Evolutionary conservation across 2,329 filamentous ascomycete species (phyloP), one percentile per base, ranked within the genome.

Genomic region (Colletotrichum neosansevieriae): DNA sequence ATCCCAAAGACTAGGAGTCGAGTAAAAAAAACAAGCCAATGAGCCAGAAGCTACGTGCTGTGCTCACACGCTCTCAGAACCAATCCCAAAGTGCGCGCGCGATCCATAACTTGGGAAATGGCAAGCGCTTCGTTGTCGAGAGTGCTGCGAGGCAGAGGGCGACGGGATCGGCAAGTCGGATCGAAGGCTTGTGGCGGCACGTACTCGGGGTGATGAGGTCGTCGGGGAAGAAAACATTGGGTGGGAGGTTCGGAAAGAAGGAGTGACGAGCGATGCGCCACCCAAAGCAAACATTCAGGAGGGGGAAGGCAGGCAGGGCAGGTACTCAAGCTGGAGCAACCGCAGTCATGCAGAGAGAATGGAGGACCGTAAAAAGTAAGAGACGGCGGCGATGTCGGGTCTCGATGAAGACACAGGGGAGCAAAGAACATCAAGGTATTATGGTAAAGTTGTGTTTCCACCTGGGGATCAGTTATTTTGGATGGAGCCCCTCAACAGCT

Each of bases 101-200:
- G 73, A 74, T 78, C 77, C 77, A 78, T 78, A 76, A 76, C 76
- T 77, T 71, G 58, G 63, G 34, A 51, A 50, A 38, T 19, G 45
- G 49, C 54, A 54, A 34, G 50, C 49, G 42, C 45, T 70, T 58
- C 32, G 64, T 49, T 21, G 42, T 12, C 36, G 21, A 45, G 38
- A 21, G 40, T 38, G 24, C 34, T 49, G 17, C 36, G 45, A 60
- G 21, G 47, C 44, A 13, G 65, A 64, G 59, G 58, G 51, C 64
- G 40, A 53, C 21, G 38, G 50, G 42, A 40, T 67, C n/a, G 63
- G 50, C 40, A 32, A 42, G 54, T 66, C 44, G 62, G 62, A 53
- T 60, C 61, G 21, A 50, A 59, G 66, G 66, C 66, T 69, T 69
- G 66, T 66, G 62, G 66, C 56, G 61, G 61, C 66, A 69, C 61